Evolutionary conservation across 2,329 filamentous ascomycete species (phyloP).

Genomic region (Pyrenochaeta sp.): DNA sequence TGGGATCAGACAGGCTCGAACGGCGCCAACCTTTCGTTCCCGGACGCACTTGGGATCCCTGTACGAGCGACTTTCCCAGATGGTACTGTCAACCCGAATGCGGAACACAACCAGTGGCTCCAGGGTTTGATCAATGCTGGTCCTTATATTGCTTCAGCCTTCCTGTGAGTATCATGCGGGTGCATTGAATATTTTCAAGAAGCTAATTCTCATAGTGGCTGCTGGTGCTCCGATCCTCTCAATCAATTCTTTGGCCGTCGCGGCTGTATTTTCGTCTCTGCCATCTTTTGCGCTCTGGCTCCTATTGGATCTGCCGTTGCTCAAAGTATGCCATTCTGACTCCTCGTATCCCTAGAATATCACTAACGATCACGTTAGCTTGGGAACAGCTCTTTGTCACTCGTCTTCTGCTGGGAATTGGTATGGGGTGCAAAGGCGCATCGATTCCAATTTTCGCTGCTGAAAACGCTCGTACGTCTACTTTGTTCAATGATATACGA

Average conservation of each 20-base stretch:
- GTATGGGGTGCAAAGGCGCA: conserved; percentile 38
- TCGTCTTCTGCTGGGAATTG: conserved; percentile 29
- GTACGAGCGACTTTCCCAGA: conserved; percentile 6
- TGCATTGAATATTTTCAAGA: background rate
- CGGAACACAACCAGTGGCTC: conserved; percentile 30
- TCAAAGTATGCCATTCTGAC: conserved; percentile 15
- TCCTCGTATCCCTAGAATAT: too few species aligned
- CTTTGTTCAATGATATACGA: background rate
- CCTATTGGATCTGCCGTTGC: conserved; percentile 26
- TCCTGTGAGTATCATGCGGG: conserved; percentile 7
- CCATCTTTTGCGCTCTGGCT: conserved; percentile 25
- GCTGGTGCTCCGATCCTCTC: conserved; percentile 31
- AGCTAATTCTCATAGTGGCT: conserved; percentile 16
- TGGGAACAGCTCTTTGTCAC: conserved; percentile 25
- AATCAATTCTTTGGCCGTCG: conserved; percentile 33
- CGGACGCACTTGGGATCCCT: conserved; percentile 60
- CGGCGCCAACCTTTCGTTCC: conserved; percentile 67
- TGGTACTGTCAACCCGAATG: conserved; percentile 13
- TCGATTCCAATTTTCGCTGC: conserved; percentile 57
- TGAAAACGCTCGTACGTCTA: conserved; percentile 51
- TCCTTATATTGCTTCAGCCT: conserved; percentile 27
- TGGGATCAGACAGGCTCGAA: conserved; percentile 68
- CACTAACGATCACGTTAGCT: conserved; percentile 1
- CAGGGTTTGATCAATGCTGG: conserved; percentile 31
- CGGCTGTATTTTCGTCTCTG: conserved; percentile 31